These are phyloP conservation scores for Cercophora samala DNA, from an alignment of 495 filamentous ascomycete genomes.

Conservation along the genomic window DNA sequence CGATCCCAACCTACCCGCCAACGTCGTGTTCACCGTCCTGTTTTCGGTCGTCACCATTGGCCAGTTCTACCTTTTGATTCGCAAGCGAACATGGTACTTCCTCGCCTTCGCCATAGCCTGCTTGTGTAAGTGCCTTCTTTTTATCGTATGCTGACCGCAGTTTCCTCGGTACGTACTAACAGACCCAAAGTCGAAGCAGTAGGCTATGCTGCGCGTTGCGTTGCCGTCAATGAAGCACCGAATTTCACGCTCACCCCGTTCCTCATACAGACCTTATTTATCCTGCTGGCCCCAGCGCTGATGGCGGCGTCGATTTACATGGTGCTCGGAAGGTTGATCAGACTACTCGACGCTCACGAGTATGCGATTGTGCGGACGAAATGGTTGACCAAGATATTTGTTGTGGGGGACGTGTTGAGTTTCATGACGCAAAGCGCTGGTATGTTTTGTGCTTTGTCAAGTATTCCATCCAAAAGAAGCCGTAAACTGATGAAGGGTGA, in stretches of 20 bases:
- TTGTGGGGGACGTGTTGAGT: conserved; percentile 41
- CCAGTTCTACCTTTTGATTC: conserved; percentile 50
- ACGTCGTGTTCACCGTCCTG: conserved; percentile 47
- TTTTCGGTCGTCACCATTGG: conserved; percentile 47
- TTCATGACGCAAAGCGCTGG: conserved; percentile 40
- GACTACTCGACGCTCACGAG: conserved; percentile 35
- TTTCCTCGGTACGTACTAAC: background rate
- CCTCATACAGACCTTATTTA: conserved; percentile 29
- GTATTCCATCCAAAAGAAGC: background rate
- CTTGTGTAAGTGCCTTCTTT: conserved; percentile 43
- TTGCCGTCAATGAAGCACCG: conserved; percentile 35
- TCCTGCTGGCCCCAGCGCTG: conserved; percentile 40
- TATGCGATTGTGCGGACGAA: conserved; percentile 37
- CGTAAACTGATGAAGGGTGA: background rate
- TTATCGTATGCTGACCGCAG: background rate
- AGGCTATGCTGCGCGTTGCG: conserved; percentile 55
- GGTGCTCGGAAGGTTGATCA: conserved; percentile 51
- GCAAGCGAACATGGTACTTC: conserved; percentile 57
- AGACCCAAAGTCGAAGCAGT: conserved; percentile 49
- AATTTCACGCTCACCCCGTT: conserved; percentile 41
- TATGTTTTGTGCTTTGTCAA: background rate
- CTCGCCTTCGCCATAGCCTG: conserved; percentile 57
- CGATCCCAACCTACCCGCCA: conserved; percentile 48
- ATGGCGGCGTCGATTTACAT: conserved; percentile 58
- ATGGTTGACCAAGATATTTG: conserved; percentile 52